Base-by-base conservation (phyloP, 1,139 yeast species). In the Blastobotrys ciferrii region DNA sequence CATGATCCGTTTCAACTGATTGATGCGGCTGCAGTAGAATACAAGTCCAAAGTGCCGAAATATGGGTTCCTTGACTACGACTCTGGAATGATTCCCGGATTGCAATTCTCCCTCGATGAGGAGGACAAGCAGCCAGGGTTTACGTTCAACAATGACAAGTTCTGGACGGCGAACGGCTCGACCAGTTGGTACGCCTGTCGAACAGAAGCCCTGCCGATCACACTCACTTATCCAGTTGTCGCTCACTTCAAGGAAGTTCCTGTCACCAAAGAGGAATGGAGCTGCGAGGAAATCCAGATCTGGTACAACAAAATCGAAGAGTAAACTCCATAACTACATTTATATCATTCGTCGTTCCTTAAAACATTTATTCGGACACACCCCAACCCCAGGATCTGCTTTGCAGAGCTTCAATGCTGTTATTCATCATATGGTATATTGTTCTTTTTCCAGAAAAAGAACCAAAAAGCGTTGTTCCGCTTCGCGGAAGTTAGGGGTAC, bases 271-370 rank as follows among this genome's bases (percentile, higher is more conserved):
- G n/a, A n/a, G n/a, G n/a, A n/a, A n/a, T 32, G 35, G 35, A 15
- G 13, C 14, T 32, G 35, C 35, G 35, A 32, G n/a, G 6, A 7
- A 12, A 32, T 32, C 13, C 11, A 12, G 11, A 12, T 32, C n/a
- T 32, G 35, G 35, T 32, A 32, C 14, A 32, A 33, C 20, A 14
- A 33, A 33, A 33, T 33, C 15, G 38, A 18, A 4, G 38, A 36
- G n/a, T n/a, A n/a, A n/a, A n/a, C n/a, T n/a, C n/a, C n/a, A n/a
- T n/a, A n/a, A n/a, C n/a, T n/a, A n/a, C n/a, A n/a, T n/a, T n/a
- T n/a, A n/a, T n/a, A n/a, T n/a, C n/a, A n/a, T n/a, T n/a, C n/a
- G n/a, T n/a, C n/a, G n/a, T n/a, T n/a, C n/a, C n/a, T n/a, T n/a
- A n/a, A n/a, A n/a, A n/a, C n/a, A n/a, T n/a, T n/a, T n/a, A n/a